Base-by-base conservation (phyloP, 257 asterid species). In the Rauvolfia tetraphylla region DNA sequence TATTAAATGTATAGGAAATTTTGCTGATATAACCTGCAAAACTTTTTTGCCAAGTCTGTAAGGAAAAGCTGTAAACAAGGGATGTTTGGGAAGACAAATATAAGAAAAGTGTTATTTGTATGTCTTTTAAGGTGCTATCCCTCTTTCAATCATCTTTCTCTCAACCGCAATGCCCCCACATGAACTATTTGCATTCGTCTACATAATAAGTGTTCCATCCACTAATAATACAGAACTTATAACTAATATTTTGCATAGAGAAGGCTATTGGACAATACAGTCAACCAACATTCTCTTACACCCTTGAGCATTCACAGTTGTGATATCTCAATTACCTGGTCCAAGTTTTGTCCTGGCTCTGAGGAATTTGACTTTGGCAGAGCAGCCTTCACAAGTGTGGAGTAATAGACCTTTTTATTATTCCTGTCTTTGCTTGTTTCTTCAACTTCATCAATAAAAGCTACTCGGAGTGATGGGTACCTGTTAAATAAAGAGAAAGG, bases 381-480 rank as follows among this genome's bases (percentile, higher is more conserved):
- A 76, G 95, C 97, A 78, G 99, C 98, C 87, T 95, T 95, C 76
- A 90, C 98, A 34, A 95, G 88, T 79, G 96, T 87, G 78, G 99
- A 95, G 81, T 95, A 95, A 81, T 91, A 95, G 68, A 84, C 97
- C 87, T 90, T 95, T 79, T 91, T 90, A 84, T 92, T 91, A 75
- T 87, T 92, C 80, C 84, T 84, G 83, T 91, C 98, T 88, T 92
- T 95, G 83, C 85, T 90, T 48, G 98, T 91, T 81, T 89, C 96
- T 87, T 95, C 99, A 81, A 95, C 97, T 85, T 95, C 99, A 89
- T 95, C 99, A 57, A 95, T 93, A 85, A 93, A 93, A 67, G 98
- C 97, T 74, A 93, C 99, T 72, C 99, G 93, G 76, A 95, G 96
- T 81, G 99, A 95, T 49, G 99, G 97, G 86, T 95, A 93, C 79